These are phyloP conservation scores for Sordaria brevicollis DNA, from an alignment of 495 filamentous ascomycete species.

Conservation along the genomic window DNA sequence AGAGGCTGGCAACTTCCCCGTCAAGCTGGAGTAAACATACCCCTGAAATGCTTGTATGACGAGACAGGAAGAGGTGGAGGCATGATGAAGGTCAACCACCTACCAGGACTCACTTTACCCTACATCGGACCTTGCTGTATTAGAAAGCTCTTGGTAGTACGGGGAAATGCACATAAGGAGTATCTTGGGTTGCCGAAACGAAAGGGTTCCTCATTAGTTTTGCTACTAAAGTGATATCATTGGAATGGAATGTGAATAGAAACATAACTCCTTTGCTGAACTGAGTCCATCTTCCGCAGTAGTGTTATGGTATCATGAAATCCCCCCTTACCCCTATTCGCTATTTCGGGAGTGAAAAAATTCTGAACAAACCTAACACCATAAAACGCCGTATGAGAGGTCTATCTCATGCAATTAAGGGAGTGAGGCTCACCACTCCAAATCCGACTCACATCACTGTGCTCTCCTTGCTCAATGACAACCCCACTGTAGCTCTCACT, in stretches of 20 bases:
- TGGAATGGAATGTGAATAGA: not conserved
- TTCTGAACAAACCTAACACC: not conserved
- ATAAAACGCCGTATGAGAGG: not conserved
- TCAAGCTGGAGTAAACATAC: constrained; percentile 42
- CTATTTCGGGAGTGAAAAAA: not conserved
- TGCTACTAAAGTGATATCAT: not conserved
- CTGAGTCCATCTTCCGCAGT: not conserved
- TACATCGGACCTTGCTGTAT: constrained; percentile 9
- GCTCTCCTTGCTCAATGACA: not conserved
- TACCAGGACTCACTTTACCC: not conserved
- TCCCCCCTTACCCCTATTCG: not conserved
- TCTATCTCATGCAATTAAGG: not conserved
- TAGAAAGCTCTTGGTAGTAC: constrained; percentile 11
- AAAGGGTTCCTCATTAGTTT: not conserved
- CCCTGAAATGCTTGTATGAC: not conserved
- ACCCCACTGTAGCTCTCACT: constrained; percentile 39
- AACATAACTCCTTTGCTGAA: not conserved
- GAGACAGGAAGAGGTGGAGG: not conserved
- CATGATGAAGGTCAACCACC: not conserved
- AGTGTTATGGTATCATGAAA: not conserved
- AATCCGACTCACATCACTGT: not conserved
- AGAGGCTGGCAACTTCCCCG: constrained; percentile 92
- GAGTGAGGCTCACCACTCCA: not conserved
- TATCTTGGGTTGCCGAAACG: constrained; percentile 1
- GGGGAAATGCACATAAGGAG: constrained; percentile 22